Percentiles rank a stretch among this genome's conserved stretches.
Conservation (phyloP, 2,329 filamentous ascomycete species). For the Hymenoscyphus repandus region DNA sequence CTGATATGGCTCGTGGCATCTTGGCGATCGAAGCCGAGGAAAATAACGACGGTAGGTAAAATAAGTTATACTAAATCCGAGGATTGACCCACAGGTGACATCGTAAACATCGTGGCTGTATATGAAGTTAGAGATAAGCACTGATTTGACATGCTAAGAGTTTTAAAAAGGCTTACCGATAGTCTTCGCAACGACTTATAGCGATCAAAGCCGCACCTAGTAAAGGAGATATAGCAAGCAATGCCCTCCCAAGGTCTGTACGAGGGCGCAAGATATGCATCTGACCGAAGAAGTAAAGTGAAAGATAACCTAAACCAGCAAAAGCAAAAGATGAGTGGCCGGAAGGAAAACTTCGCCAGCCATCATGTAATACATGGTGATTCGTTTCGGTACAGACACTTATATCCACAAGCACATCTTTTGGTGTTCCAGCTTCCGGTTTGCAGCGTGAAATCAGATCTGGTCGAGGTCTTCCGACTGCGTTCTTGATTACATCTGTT, state of each 20-base stretch:
- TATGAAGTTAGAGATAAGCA: background rate
- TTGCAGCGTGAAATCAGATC: slow-evolving; percentile 87
- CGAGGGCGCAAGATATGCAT: slow-evolving; percentile 47
- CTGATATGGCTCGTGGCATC: slow-evolving; percentile 54
- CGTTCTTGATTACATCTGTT: slow-evolving; percentile 85
- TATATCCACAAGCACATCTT: slow-evolving; percentile 52
- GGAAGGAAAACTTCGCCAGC: slow-evolving; percentile 78
- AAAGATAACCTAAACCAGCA: slow-evolving; percentile 69
- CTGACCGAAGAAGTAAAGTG: slow-evolving; percentile 65
- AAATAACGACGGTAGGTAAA: slow-evolving; percentile 64
- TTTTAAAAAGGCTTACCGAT: slow-evolving; percentile 36
- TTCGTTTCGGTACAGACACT: slow-evolving; percentile 68
- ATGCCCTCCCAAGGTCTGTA: slow-evolving; percentile 47
- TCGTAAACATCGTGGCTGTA: slow-evolving; percentile 61
- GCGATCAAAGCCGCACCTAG: slow-evolving; percentile 62
- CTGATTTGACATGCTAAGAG: background rate
- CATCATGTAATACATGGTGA: slow-evolving; percentile 69
- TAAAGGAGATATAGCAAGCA: slow-evolving; percentile 54
- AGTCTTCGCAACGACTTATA: slow-evolving; percentile 64
- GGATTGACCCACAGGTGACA: slow-evolving; percentile 54
- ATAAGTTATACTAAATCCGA: slow-evolving; percentile 56
- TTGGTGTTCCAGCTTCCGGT: slow-evolving; percentile 48
- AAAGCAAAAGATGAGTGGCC: slow-evolving; percentile 79
- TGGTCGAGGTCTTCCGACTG: slow-evolving; percentile 66
- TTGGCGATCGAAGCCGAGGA: slow-evolving; percentile 46